Conservation (phyloP, 805 yeast genomes). For the Yarrowia sp. region DNA sequence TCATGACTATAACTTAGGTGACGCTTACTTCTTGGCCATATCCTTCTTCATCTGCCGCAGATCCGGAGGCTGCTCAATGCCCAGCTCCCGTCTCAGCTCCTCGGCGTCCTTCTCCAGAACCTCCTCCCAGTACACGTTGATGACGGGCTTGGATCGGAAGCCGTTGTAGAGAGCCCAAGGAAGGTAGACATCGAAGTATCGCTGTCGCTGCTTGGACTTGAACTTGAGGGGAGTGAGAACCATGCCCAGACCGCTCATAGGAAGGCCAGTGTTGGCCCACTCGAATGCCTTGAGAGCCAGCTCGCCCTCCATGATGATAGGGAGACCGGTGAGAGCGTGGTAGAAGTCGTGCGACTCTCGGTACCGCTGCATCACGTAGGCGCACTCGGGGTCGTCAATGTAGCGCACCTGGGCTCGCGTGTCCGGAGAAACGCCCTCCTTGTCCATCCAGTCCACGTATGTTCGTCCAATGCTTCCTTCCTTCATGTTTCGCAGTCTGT, state of each 20-base stretch:
- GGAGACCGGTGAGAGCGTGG: slow-evolving; percentile 86
- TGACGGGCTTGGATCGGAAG: slow-evolving; percentile 65
- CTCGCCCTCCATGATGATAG: slow-evolving; percentile 94
- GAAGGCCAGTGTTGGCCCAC: slow-evolving; percentile 86
- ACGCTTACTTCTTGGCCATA: slow-evolving; percentile 8
- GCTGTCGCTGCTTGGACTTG: slow-evolving; percentile 56
- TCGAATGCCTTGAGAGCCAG: slow-evolving; percentile 90
- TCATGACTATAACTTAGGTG: background rate
- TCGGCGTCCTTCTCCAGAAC: slow-evolving; percentile 67
- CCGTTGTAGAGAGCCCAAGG: slow-evolving; percentile 88
- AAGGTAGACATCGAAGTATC: slow-evolving; percentile 67
- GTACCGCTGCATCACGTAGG: slow-evolving; percentile 89
- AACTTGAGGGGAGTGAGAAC: slow-evolving; percentile 82
- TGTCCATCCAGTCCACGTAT: slow-evolving; percentile 77
- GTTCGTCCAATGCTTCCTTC: slow-evolving; percentile 70
- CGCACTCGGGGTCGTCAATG: slow-evolving; percentile 85
- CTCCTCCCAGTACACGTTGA: slow-evolving; percentile 92
- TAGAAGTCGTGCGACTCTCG: slow-evolving; percentile 97
- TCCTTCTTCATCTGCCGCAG: slow-evolving; percentile 51
- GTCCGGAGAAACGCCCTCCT: slow-evolving; percentile 91
- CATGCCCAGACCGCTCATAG: slow-evolving; percentile 94
- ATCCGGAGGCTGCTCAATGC: slow-evolving; percentile 77
- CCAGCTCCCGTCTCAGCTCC: slow-evolving; percentile 67
- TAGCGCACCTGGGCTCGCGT: slow-evolving; percentile 84
- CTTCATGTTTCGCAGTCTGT: slow-evolving; percentile 58